These are phyloP conservation scores for Boletus huronensis DNA, from an alignment of 768 basidiomycete species.

Conservation along the genomic window DNA sequence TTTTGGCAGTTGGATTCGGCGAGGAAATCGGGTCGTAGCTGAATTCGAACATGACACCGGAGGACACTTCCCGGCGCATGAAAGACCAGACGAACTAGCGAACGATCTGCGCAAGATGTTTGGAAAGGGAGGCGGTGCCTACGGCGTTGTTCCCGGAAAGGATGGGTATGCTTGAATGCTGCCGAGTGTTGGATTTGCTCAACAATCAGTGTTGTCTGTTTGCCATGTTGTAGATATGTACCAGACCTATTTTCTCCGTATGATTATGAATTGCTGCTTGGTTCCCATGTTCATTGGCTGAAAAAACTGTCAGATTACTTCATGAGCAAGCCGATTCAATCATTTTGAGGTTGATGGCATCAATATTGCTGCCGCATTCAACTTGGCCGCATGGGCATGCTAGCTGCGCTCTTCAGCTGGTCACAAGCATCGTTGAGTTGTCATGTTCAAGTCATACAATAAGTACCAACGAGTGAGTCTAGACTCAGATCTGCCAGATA, in stretches of 20 bases:
- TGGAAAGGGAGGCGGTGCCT: slow-evolving; percentile 47
- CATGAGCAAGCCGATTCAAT: background rate
- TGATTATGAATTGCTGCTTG: background rate
- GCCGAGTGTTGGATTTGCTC: background rate
- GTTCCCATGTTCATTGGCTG: background rate
- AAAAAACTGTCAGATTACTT: background rate
- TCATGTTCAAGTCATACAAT: too few species aligned
- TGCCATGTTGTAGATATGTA: background rate
- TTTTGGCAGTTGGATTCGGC: slow-evolving; percentile 40
- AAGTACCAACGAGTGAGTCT: too few species aligned
- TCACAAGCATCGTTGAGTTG: too few species aligned
- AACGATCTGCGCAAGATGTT: slow-evolving; percentile 57
- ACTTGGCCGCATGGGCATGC: too few species aligned
- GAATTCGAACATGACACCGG: slow-evolving; percentile 46
- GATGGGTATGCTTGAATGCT: slow-evolving; percentile 36
- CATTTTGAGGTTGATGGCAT: background rate
- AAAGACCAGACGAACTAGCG: slow-evolving; percentile 46
- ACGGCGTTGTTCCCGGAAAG: slow-evolving; percentile 43
- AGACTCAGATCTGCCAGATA: background rate
- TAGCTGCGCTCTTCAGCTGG: too few species aligned
- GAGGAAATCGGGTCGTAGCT: slow-evolving; percentile 42
- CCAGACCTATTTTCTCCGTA: background rate
- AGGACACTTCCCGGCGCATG: slow-evolving; percentile 59
- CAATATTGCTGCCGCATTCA: background rate
- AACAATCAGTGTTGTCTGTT: background rate